Evolutionary conservation across 116 monocot genomes (phyloP).

Genomic region (Zostera marina): DNA sequence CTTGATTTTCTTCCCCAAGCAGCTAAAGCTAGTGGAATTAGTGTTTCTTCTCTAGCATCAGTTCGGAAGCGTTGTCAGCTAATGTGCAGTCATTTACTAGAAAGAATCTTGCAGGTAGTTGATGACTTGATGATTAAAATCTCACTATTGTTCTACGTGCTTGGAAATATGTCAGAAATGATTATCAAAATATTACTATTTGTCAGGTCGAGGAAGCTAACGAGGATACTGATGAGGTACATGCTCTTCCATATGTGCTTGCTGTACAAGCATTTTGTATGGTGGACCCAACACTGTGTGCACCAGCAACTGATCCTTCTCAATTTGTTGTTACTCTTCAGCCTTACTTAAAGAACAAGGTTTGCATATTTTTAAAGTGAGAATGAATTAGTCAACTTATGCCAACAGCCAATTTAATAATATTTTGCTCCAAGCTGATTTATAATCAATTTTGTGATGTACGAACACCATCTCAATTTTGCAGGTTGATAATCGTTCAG

Average conservation of each 20-base stretch:
- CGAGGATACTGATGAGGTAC: constrained; percentile 50
- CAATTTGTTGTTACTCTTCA: constrained; percentile 95
- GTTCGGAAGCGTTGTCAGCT: constrained; percentile 88
- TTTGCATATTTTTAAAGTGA: constrained; percentile 7
- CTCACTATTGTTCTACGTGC: not conserved
- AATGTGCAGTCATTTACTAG: constrained; percentile 83
- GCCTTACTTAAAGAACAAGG: constrained; percentile 97
- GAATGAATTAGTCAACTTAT: not conserved
- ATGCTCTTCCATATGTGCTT: constrained; percentile 79
- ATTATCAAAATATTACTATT: not conserved
- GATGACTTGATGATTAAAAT: not conserved
- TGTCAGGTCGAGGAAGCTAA: constrained; percentile 74
- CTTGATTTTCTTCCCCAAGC: constrained; percentile 97
- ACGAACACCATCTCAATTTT: not conserved
- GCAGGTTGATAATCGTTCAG: constrained; percentile 72
- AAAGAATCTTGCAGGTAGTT: constrained; percentile 90
- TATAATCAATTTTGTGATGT: too few species aligned
- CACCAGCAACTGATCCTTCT: constrained; percentile 77
- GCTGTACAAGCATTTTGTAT: constrained; percentile 95
- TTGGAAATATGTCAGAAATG: not conserved
- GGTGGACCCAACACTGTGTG: constrained; percentile 87
- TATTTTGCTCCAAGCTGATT: not conserved
- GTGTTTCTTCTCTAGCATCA: constrained; percentile 43
- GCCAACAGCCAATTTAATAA: not conserved
- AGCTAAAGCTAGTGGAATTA: constrained; percentile 74